Conservation (phyloP, 2,329 filamentous ascomycete genomes). For the Lasiodiplodia sp. region DNA sequence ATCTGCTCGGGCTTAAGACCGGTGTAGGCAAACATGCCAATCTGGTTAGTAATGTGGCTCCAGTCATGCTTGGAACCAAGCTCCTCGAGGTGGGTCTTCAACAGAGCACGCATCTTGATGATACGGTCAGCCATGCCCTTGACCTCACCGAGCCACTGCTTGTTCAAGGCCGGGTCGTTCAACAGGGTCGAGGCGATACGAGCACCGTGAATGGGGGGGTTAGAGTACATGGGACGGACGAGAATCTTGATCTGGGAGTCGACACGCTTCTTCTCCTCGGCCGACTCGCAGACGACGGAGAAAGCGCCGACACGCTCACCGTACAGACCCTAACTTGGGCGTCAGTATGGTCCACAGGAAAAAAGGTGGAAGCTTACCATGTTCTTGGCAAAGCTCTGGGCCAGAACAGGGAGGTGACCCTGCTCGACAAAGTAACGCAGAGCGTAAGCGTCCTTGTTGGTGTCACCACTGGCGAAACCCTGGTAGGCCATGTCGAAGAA, state of each 20-base stretch:
- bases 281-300: conserved; percentile 84
- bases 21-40: conserved; percentile 99
- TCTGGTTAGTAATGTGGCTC: conserved; percentile 95
- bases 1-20: conserved; percentile 91
- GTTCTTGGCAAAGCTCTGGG: conserved; percentile 99
- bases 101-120: conserved; percentile 94
- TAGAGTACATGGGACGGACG: conserved; percentile 96
- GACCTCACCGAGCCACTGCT: conserved; percentile 95
- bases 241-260: conserved; percentile 99
- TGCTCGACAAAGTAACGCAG: conserved; percentile 91
- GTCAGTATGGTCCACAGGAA: conserved; percentile 30
- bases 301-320: conserved; percentile 98
- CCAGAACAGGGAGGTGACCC: conserved; percentile 86
- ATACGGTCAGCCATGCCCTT: conserved; percentile 99
- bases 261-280: conserved; percentile 92
- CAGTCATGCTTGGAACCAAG: conserved; percentile 97
- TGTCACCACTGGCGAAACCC: conserved; percentile 93
- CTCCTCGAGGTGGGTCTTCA: conserved; percentile 94
- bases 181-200: conserved; percentile 93
- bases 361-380: conserved; percentile 68
- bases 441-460: conserved; percentile 90
- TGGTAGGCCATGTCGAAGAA: conserved; percentile 99
- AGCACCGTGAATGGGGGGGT: conserved; percentile 95
- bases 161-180: conserved; percentile 81
- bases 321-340: conserved; percentile 78